Base-by-base conservation (phyloP, 2,329 filamentous ascomycete genomes). In the Neofusicoccum parvum region DNA sequence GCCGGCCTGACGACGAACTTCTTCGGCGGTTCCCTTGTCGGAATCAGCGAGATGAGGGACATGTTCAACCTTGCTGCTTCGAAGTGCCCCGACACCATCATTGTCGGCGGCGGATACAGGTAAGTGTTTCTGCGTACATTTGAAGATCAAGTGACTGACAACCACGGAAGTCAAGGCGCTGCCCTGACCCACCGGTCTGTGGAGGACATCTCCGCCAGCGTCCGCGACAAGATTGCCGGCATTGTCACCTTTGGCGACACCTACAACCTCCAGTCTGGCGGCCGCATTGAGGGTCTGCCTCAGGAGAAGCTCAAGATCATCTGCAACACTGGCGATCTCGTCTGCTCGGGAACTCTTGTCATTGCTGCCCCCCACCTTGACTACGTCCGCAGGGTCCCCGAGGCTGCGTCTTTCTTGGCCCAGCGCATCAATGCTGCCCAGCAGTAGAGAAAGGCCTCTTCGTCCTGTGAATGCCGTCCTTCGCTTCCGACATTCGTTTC, bases 61-160 rank as follows among this genome's bases (percentile, higher is more conserved):
- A 72, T 80, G 15, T 75, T 80, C 69, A 72, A 72, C 10, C 60
- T 74, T 45, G 79, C 76, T 3, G 75, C 75, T 50, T 69, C 67
- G 5, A 76, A 79, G 46, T 81, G 79, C 67, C 77, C 78, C 5
- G 65, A 71, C 65, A 76, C 77, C 5, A 72, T 71, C 14, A 69
- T 81, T 49, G 74, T 80, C 15, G 73, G 75, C 15, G 77, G 77
- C 17, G 79, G 79, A 5, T 81, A 81, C 69, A 79, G 76, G 72
- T 80, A 76, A 43, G 76, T 73, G 11, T 23, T 34, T 39, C 10
- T 20, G 23, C 14, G 15, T 6, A 5, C 34, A 41, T 27, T 12
- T 11, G 12, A 3, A 23, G 39, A 46, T 65, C 49, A 32, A 54
- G 46, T 62, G 46, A 1, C 53, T 60, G 23, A 64, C 6, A 65